Evolutionary conservation across 306 rosid genomes (phyloP), one percentile per base, ranked within the genome.

Genomic region (Pueraria montana): DNA sequence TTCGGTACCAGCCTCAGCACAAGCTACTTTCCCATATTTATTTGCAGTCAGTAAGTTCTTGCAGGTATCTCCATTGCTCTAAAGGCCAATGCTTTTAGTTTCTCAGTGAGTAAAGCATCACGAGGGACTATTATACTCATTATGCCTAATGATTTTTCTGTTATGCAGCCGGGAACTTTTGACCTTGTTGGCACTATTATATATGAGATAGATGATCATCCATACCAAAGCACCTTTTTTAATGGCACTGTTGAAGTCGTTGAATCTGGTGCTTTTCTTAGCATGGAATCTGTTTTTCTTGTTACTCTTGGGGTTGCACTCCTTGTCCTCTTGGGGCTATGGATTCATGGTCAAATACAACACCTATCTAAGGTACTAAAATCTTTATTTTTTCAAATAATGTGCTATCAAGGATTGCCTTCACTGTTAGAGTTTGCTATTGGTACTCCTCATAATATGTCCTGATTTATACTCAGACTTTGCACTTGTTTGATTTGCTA

Each of bases 221-320:
- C 92, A 72, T 91, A 87, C 87, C 96, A 90, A 84, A 92, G 85
- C 89, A 91, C 96, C 77, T 94, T 94, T 87, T 91, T 81, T 71
- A 93, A 96, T 75, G 97, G 98, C 74, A 96, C 98, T 21, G 82
- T 96, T 74, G 99, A 96, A 88, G 98, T 92, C 23, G 85, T 86
- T 52, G 98, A 94, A 84, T 81, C 96, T 50, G 92, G 97, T 79
- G 86, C 73, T 34, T 23, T 91, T 66, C 83, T 94, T 49, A 93
- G 96, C 89, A 82, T 96, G 4, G 98, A 93, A 80, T 89, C 99
- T 76, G 91, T 93, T 76, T 93, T 95, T 56, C 94, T 95, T 74
- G 87, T 87, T 71, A 92, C 98, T 46, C 97, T 95, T 83, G 99
- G 93, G 30, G 76, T 27, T 66, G 93, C 98, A 26, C 94, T 93